Evolutionary conservation across 768 basidiomycete genomes (phyloP).

Genomic region (Pisolithus sp.): DNA sequence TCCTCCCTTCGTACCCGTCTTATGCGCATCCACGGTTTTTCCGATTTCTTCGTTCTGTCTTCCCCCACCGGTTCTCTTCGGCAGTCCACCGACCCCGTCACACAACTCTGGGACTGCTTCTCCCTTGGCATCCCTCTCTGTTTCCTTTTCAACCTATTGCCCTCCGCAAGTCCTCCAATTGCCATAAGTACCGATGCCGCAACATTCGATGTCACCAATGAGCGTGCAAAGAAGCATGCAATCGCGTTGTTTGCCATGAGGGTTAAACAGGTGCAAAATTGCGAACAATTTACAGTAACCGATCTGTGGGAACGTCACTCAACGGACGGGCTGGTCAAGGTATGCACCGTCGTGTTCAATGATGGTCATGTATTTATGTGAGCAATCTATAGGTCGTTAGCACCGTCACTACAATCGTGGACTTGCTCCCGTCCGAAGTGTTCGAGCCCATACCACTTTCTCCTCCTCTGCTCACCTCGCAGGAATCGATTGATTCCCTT

Average conservation of each 20-base stretch:
- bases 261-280: conserved; percentile 61
- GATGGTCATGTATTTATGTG: conserved; percentile 2
- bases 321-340: conserved; percentile 94
- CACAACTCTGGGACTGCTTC: conserved; percentile 91
- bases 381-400: conserved; percentile 62
- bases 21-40: conserved; percentile 70
- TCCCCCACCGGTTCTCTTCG: conserved; percentile 51
- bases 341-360: conserved; percentile 28
- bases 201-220: conserved; percentile 61
- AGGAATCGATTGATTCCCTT: conserved; percentile 57
- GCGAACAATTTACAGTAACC: conserved; percentile 83
- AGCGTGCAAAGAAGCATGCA: conserved; percentile 83
- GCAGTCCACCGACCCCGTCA: conserved; percentile 86
- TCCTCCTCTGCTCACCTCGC: conserved; percentile 46
- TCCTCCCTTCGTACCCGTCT: conserved; percentile 70
- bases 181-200: conserved; percentile 63
- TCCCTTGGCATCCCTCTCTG: conserved; percentile 90
- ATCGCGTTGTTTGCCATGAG: conserved; percentile 91
- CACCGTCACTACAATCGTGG: conserved; percentile 80
- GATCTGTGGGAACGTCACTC: conserved; percentile 89
- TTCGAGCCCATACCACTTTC: conserved; percentile 62
- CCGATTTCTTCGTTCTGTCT: conserved; percentile 60
- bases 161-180: conserved; percentile 36
- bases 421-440: conserved; percentile 60
- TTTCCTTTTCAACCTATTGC: conserved; percentile 92